Conservation (phyloP, 2,329 filamentous ascomycete genomes). For the Cercospora berteroae region DNA sequence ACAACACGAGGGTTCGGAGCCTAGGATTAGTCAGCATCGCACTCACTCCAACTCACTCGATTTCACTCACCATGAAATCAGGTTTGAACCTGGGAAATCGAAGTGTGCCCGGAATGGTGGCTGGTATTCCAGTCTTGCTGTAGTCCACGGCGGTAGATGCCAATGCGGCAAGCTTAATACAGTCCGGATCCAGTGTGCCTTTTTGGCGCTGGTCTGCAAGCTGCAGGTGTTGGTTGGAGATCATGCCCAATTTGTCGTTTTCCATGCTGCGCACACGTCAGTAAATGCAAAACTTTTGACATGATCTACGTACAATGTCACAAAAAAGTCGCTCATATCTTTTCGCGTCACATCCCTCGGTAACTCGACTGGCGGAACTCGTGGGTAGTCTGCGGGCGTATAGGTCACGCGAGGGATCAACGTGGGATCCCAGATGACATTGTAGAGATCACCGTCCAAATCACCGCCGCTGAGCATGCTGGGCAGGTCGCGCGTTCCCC, state of each 20-base stretch:
- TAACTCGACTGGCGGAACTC: constrained; percentile 58
- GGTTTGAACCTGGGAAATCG: constrained; percentile 41
- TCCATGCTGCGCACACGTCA: constrained; percentile 57
- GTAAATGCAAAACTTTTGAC: constrained; percentile 10
- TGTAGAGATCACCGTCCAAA: constrained; percentile 78
- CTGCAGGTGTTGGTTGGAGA: constrained; percentile 44
- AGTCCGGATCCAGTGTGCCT: constrained; percentile 38
- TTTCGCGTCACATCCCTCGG: constrained; percentile 56
- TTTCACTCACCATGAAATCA: constrained; percentile 49
- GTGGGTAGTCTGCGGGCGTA: constrained; percentile 68
- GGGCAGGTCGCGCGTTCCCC: constrained; percentile 69
- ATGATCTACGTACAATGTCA: constrained; percentile 58
- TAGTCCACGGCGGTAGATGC: constrained; percentile 43
- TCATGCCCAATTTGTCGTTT: constrained; percentile 45
- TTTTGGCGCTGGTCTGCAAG: constrained; percentile 39
- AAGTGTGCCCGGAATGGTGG: constrained; percentile 50
- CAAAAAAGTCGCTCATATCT: constrained; percentile 78
- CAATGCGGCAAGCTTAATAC: constrained; percentile 42
- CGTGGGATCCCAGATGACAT: constrained; percentile 56
- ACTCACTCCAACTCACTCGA: background rate
- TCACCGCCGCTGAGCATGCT: constrained; percentile 79
- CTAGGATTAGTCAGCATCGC: background rate
- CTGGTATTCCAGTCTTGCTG: constrained; percentile 59
- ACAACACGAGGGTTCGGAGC: constrained; percentile 47
- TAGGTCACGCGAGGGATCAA: constrained; percentile 49